Evolutionary conservation across 306 rosid genomes (phyloP).

Genomic region (Acacia crassicarpa): DNA sequence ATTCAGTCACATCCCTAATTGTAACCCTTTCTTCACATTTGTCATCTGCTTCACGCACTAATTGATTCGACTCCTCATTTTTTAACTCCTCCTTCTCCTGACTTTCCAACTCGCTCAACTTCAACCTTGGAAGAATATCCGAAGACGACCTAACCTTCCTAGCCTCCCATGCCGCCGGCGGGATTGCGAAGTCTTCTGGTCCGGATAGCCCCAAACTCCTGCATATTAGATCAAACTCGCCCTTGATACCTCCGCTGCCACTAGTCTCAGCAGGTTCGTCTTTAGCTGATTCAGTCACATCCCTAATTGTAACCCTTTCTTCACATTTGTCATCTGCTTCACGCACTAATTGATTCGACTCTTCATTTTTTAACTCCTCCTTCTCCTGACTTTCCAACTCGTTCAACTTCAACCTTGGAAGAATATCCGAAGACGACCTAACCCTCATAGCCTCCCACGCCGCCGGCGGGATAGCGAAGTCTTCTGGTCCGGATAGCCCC

Average conservation of each 20-base stretch:
- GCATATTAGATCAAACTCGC: slow-evolving; percentile 64
- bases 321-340: slow-evolving; percentile 31
- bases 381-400: slow-evolving; percentile 31
- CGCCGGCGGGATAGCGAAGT: slow-evolving; percentile 61
- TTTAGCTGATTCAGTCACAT: slow-evolving; percentile 26
- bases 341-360: slow-evolving; percentile 18
- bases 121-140: slow-evolving; percentile 54
- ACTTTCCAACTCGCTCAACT: slow-evolving; percentile 26
- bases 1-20: slow-evolving; percentile 36
- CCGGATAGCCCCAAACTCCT: slow-evolving; percentile 62
- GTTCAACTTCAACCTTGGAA: slow-evolving; percentile 40
- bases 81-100: slow-evolving; percentile 30
- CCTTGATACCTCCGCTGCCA: slow-evolving; percentile 46
- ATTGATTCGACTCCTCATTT: slow-evolving; percentile 28
- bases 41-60: slow-evolving; percentile 29
- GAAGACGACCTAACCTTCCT: slow-evolving; percentile 64
- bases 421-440: slow-evolving; percentile 65
- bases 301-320: slow-evolving; percentile 39
- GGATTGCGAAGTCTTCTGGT: slow-evolving; percentile 74
- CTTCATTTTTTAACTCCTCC: slow-evolving; percentile 34
- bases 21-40: slow-evolving; percentile 31
- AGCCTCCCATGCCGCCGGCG: slow-evolving; percentile 70
- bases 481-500: slow-evolving; percentile 80
- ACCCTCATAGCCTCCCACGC: slow-evolving; percentile 71
- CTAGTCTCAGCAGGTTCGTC: slow-evolving; percentile 35